Percentiles rank a stretch among this genome's conserved stretches.
Evolutionary conservation across 495 filamentous ascomycete genomes (phyloP).

Genomic region (Symbiotaphrina buchneri): DNA sequence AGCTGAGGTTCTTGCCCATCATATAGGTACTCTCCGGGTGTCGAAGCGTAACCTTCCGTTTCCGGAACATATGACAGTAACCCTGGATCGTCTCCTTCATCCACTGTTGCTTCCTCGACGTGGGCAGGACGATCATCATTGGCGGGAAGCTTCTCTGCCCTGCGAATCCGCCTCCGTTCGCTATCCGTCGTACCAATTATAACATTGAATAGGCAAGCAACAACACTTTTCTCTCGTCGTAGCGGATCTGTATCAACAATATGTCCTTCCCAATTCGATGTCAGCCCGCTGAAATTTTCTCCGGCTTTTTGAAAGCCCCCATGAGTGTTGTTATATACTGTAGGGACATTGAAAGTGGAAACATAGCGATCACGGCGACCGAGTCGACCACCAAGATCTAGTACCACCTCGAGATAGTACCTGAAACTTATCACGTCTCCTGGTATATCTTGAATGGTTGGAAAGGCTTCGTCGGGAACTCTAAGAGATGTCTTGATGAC

Average conservation of each 20-base stretch:
- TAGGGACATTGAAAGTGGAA: slow-evolving; percentile 26
- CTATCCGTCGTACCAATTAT: slow-evolving; percentile 77
- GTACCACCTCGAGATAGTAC: slow-evolving; percentile 79
- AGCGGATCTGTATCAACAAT: slow-evolving; percentile 83
- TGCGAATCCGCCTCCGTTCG: slow-evolving; percentile 17
- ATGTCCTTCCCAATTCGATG: slow-evolving; percentile 36
- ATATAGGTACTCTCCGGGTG: too few relatives aligned
- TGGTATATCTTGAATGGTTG: slow-evolving; percentile 73
- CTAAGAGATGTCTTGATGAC: slow-evolving; percentile 60
- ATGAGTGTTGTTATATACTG: slow-evolving; percentile 22
- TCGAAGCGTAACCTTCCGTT: too few relatives aligned
- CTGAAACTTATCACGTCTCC: slow-evolving; percentile 84
- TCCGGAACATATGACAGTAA: too few relatives aligned
- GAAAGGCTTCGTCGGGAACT: slow-evolving; percentile 78
- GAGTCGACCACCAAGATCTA: slow-evolving; percentile 77
- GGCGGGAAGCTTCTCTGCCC: too few relatives aligned
- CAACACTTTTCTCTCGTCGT: slow-evolving; percentile 67
- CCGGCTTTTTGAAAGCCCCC: slow-evolving; percentile 12
- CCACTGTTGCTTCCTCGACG: too few relatives aligned
- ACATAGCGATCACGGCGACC: slow-evolving; percentile 40
- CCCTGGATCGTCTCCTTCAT: too few relatives aligned
- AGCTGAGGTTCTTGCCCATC: too few relatives aligned
- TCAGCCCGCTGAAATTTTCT: slow-evolving; percentile 5
- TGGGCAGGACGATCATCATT: too few relatives aligned
- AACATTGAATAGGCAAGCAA: slow-evolving; percentile 63